Conservation (phyloP, 163 green algal genomes). For the Coccomyxa subellipsoidea region DNA sequence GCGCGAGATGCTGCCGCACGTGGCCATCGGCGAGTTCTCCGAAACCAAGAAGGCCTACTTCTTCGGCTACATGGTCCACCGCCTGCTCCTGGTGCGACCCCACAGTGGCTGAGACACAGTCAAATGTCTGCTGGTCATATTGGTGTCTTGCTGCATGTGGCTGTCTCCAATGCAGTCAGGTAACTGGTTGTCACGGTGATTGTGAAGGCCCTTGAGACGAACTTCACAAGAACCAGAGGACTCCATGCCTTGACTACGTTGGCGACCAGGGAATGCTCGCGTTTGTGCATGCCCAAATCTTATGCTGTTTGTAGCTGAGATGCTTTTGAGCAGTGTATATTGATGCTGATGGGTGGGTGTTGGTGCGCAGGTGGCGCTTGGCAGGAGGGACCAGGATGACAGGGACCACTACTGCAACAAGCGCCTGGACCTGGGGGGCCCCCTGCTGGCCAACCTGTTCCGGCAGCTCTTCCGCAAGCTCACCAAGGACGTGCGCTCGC, state of each 20-base stretch:
- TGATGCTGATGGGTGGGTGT: neutral
- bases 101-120: neutral
- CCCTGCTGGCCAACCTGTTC: slow-evolving; percentile 85
- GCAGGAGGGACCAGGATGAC: slow-evolving; percentile 84
- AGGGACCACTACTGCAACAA: slow-evolving; percentile 98
- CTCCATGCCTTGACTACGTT: no score
- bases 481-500: slow-evolving; percentile 30
- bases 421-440: slow-evolving; percentile 90
- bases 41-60: slow-evolving; percentile 98
- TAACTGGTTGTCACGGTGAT: no score
- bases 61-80: slow-evolving; percentile 77
- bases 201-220: no score
- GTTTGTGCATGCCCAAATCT: no score
- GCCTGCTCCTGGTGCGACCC: slow-evolving; percentile 79
- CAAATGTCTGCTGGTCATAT: no score
- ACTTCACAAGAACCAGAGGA: no score
- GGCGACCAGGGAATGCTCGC: no score
- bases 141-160: no score
- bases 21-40: slow-evolving; percentile 67
- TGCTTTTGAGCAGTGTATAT: neutral
- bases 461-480: slow-evolving; percentile 82
- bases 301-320: no score
- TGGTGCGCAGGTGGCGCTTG: slow-evolving; percentile 55
- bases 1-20: slow-evolving; percentile 84
- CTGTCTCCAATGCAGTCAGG: no score